phyloP scores from a whole-genome alignment of 345 rosid species.

The Diplotaxis tenuifolia region DNA sequence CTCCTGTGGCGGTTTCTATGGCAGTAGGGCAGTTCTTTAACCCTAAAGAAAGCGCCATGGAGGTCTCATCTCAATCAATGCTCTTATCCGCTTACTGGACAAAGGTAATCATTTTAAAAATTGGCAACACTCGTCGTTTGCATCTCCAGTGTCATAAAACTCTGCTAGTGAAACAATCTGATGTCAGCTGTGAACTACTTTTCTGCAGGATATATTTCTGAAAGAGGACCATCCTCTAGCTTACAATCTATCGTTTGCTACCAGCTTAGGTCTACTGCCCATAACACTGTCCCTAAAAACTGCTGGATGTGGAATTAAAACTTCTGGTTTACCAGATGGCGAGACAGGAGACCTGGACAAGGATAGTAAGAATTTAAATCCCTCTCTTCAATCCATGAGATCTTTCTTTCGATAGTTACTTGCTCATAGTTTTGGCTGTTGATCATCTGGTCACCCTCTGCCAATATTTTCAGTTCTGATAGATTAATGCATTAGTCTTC shows the following conservation, averaged over 20 bases:
- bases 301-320: conserved; percentile 84
- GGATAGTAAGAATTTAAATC: conserved; percentile 53
- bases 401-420: conserved; percentile 8
- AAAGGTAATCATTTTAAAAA: conserved; percentile 52
- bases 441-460: conserved; percentile 8
- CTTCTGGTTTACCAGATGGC: conserved; percentile 66
- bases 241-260: conserved; percentile 68
- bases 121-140: conserved; percentile 16
- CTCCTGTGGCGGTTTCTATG: conserved; percentile 99
- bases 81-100: conserved; percentile 66
- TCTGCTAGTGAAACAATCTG: conserved; percentile 21
- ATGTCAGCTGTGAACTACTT: conserved; percentile 28
- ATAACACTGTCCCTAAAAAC: conserved; percentile 65
- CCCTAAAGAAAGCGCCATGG: conserved; percentile 70
- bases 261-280: conserved; percentile 90
- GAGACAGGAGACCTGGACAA: conserved; percentile 69
- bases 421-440: conserved; percentile 19
- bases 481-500: conserved; percentile 7
- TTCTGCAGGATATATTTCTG: conserved; percentile 64
- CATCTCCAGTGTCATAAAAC: conserved; percentile 16
- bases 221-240: conserved; percentile 94
- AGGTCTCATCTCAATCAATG: conserved; percentile 60
- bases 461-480: conserved; percentile 7
- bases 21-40: conserved; percentile 97
- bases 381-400: conserved; percentile 7